Evolutionary conservation across 805 yeast genomes (phyloP).

Genomic region (Sugiyamaella mastotermitis): DNA sequence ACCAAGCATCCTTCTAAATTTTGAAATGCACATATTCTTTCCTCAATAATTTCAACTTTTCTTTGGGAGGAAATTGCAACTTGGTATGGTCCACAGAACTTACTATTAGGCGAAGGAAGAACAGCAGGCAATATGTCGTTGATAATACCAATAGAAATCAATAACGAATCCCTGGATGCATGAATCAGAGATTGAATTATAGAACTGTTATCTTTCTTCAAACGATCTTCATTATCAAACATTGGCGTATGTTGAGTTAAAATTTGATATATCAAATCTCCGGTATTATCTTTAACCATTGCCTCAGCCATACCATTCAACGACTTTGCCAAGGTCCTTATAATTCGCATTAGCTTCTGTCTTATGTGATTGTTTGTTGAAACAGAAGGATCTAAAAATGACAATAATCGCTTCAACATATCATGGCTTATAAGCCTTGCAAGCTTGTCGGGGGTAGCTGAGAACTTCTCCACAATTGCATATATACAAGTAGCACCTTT

Average conservation of each 20-base stretch:
- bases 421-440: slow-evolving; percentile 35
- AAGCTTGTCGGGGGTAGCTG: slow-evolving; percentile 37
- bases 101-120: slow-evolving; percentile 4
- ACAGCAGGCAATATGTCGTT: slow-evolving; percentile 50
- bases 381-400: slow-evolving; percentile 17
- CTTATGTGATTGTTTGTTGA: slow-evolving; percentile 8
- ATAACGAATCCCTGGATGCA: slow-evolving; percentile 60
- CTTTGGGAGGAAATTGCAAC: background rate
- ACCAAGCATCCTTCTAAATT: slow-evolving; percentile 17
- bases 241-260: slow-evolving; percentile 43
- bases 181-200: slow-evolving; percentile 69
- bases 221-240: slow-evolving; percentile 18
- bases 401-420: slow-evolving; percentile 15
- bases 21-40: no score
- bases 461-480: slow-evolving; percentile 47
- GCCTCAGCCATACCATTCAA: slow-evolving; percentile 39
- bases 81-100: slow-evolving; percentile 15
- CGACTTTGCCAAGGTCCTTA: slow-evolving; percentile 38
- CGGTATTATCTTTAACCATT: slow-evolving; percentile 44
- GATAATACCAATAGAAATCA: slow-evolving; percentile 49
- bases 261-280: slow-evolving; percentile 42
- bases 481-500: slow-evolving; percentile 61
- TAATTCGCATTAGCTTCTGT: slow-evolving; percentile 10
- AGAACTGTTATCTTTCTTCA: slow-evolving; percentile 27
- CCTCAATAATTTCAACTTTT: background rate